A percentile compares a stretch with the other conserved stretches of the same genome.
Conservation (phyloP, 1,284 basidiomycete species). For the Omphalotus olearius region DNA sequence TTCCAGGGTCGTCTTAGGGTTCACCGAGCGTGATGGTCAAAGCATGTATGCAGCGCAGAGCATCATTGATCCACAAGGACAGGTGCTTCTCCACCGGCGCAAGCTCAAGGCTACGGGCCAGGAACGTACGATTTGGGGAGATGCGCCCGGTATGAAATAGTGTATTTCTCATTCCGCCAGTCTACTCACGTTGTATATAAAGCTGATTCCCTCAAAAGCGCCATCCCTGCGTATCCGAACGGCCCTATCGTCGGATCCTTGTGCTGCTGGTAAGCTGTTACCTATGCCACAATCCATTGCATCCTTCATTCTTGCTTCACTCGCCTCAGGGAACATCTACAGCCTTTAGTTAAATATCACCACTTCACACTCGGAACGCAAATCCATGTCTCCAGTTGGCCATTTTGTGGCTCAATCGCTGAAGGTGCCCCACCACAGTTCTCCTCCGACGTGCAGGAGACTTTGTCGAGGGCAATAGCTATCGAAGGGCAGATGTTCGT, state of each 20-base stretch:
- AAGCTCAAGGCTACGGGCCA: constrained; percentile 20
- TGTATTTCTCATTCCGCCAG: not conserved
- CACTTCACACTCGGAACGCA: constrained; percentile 17
- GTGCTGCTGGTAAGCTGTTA: constrained; percentile 15
- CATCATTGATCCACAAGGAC: constrained; percentile 16
- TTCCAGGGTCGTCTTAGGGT: constrained; percentile 18
- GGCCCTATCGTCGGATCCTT: constrained; percentile 14
- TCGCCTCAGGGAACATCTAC: constrained; percentile 19
- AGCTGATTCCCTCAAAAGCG: constrained; percentile 17
- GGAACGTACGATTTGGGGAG: constrained; percentile 21
- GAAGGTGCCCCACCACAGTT: constrained; percentile 10
- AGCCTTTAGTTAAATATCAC: constrained; percentile 18
- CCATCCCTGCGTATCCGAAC: constrained; percentile 14
- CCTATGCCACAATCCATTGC: too few relatives aligned
- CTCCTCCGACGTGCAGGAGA: constrained; percentile 14
- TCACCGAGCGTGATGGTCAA: constrained; percentile 15
- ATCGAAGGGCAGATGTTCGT: constrained; percentile 20
- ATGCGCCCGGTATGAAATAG: constrained; percentile 14
- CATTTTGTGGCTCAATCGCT: constrained; percentile 6
- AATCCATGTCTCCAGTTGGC: constrained; percentile 19
- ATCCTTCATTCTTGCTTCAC: too few relatives aligned
- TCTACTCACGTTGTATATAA: not conserved
- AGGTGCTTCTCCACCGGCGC: constrained; percentile 17
- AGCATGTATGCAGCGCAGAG: constrained; percentile 19
- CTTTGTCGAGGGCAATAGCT: constrained; percentile 13